A percentile compares a stretch with the other conserved stretches of the same genome.
These are phyloP conservation scores for Aphanomyces cochlioides DNA, from an alignment of 352 stramenopile species.

Conservation along the genomic window DNA sequence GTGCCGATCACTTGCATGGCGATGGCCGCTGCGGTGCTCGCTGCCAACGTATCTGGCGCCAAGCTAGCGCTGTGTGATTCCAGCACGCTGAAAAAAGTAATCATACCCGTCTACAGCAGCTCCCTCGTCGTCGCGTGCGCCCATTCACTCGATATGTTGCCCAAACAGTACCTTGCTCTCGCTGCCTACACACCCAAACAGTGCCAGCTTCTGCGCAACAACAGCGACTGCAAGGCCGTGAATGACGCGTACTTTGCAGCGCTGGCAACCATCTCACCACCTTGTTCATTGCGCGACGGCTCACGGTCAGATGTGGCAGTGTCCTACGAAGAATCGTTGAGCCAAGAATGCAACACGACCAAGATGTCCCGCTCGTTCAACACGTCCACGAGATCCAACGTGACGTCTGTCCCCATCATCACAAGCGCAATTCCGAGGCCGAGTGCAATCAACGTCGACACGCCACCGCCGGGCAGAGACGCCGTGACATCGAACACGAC, in stretches of 20 bases:
- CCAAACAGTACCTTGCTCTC: conserved; percentile 1
- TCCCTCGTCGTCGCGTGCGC: background rate
- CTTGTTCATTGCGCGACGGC: background rate
- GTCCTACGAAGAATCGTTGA: background rate
- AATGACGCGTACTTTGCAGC: background rate
- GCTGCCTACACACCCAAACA: background rate
- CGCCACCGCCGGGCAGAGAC: too few relatives aligned
- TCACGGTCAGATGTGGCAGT: background rate
- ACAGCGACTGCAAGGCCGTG: background rate
- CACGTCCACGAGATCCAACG: too few relatives aligned
- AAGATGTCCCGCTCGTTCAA: background rate
- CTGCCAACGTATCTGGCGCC: too few relatives aligned
- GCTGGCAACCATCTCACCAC: background rate
- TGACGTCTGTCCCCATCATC: background rate
- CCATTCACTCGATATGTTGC: conserved; percentile 5
- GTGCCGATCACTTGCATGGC: too few relatives aligned
- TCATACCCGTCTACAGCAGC: too few relatives aligned
- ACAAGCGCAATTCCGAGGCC: background rate
- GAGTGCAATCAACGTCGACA: background rate
- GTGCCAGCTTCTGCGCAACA: conserved; percentile 2
- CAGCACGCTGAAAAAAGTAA: too few relatives aligned
- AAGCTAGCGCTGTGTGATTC: too few relatives aligned
- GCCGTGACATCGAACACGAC: too few relatives aligned
- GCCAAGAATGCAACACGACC: background rate
- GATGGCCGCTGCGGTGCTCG: too few relatives aligned